phyloP scores from a whole-genome alignment of 202 grass and related monocot genomes.

The Schoenoplectus triqueter region DNA sequence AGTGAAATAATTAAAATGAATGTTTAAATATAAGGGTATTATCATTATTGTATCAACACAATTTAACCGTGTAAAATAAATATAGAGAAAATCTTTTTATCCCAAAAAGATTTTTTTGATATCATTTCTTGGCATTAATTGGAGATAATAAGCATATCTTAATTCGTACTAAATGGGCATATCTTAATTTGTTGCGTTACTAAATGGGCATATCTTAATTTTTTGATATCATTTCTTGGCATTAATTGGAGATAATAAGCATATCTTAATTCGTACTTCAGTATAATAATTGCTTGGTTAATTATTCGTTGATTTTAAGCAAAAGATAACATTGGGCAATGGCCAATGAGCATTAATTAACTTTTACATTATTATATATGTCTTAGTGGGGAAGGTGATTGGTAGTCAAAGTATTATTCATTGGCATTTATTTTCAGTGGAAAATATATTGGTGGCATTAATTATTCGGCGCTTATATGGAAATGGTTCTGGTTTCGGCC shows the following conservation, averaged over 20 bases:
- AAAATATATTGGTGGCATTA: background rate
- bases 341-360: background rate
- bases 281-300: background rate
- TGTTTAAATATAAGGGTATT: too few species aligned
- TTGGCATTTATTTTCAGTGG: background rate
- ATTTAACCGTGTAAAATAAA: too few species aligned
- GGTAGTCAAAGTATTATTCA: background rate
- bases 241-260: background rate
- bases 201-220: too few species aligned
- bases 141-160: background rate
- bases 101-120: too few species aligned
- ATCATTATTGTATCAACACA: too few species aligned
- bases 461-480: slow-evolving; percentile 7
- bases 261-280: background rate
- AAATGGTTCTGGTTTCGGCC: background rate
- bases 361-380: background rate
- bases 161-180: background rate
- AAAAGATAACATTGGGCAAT: background rate
- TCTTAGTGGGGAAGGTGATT: background rate
- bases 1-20: too few species aligned
- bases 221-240: too few species aligned
- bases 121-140: background rate
- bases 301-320: background rate
- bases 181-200: too few species aligned
- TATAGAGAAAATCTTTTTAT: too few species aligned